phyloP scores from a whole-genome alignment of 306 rosid genomes.

The Betula pendula region DNA sequence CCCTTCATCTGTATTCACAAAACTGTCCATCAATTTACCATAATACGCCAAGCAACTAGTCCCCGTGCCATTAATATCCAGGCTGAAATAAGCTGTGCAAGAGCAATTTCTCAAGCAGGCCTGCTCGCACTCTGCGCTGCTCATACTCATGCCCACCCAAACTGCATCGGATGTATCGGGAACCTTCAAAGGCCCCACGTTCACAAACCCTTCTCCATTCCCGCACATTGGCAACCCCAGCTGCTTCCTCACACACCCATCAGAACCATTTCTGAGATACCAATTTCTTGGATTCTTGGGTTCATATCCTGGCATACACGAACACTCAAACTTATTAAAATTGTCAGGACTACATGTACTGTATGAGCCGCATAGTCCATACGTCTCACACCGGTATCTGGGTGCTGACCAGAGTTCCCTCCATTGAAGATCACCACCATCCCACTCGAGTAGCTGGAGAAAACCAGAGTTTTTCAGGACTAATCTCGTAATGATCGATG shows the following conservation, averaged over 20 bases:
- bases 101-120: constrained; percentile 34
- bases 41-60: constrained; percentile 35
- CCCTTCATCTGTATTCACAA: constrained; percentile 11
- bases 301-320: constrained; percentile 16
- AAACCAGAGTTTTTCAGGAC: background rate
- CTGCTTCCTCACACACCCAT: constrained; percentile 17
- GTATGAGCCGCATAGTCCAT: background rate
- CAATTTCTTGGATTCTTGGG: constrained; percentile 14
- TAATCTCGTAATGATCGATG: background rate
- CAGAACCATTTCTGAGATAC: constrained; percentile 13
- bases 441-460: background rate
- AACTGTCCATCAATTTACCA: constrained; percentile 30
- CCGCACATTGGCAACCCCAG: constrained; percentile 2
- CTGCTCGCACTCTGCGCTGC: constrained; percentile 18
- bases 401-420: background rate
- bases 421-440: background rate
- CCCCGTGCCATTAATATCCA: constrained; percentile 6
- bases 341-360: background rate
- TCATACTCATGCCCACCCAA: background rate
- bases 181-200: background rate
- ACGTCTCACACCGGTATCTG: background rate
- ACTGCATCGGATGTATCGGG: constrained; percentile 1
- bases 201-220: constrained; percentile 22
- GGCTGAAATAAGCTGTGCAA: constrained; percentile 32
- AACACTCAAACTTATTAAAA: background rate